These are phyloP conservation scores for Fusarium pseudograminearum DNA, from an alignment of 2,329 filamentous ascomycete species.

Conservation along the genomic window DNA sequence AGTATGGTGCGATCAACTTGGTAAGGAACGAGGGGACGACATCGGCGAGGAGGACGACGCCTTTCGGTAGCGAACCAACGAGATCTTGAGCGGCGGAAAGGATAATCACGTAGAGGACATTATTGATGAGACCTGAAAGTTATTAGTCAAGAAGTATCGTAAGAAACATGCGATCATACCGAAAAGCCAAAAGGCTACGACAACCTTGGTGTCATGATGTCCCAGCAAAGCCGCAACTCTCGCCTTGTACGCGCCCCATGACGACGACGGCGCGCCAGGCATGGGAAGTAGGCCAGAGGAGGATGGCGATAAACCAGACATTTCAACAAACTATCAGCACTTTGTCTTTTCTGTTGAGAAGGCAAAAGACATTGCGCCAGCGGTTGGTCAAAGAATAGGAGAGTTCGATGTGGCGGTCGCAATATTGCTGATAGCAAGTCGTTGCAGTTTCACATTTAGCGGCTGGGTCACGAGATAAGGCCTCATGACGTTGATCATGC, in stretches of 20 bases:
- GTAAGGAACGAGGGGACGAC: slow-evolving; percentile 89
- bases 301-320: slow-evolving; percentile 57
- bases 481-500: slow-evolving; percentile 46
- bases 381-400: neutral
- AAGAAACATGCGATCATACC: slow-evolving; percentile 64
- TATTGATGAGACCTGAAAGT: slow-evolving; percentile 77
- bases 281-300: slow-evolving; percentile 65
- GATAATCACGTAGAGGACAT: slow-evolving; percentile 97
- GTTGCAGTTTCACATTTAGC: slow-evolving; percentile 13
- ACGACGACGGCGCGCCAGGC: slow-evolving; percentile 70
- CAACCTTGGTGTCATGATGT: slow-evolving; percentile 77
- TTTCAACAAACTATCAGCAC: slow-evolving; percentile 24
- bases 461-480: slow-evolving; percentile 34
- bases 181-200: slow-evolving; percentile 92
- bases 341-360: neutral
- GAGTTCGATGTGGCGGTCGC: neutral
- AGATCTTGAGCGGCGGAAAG: slow-evolving; percentile 95
- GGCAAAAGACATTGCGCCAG: slow-evolving; percentile 25
- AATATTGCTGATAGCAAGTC: slow-evolving; percentile 24
- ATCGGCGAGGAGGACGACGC: slow-evolving; percentile 91
- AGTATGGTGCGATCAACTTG: slow-evolving; percentile 91
- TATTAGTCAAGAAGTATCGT: slow-evolving; percentile 15
- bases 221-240: slow-evolving; percentile 73
- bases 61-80: slow-evolving; percentile 91
- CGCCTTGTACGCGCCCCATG: slow-evolving; percentile 79